Base-by-base conservation (phyloP, 257 asterid species). In the Solanum neorickii region DNA sequence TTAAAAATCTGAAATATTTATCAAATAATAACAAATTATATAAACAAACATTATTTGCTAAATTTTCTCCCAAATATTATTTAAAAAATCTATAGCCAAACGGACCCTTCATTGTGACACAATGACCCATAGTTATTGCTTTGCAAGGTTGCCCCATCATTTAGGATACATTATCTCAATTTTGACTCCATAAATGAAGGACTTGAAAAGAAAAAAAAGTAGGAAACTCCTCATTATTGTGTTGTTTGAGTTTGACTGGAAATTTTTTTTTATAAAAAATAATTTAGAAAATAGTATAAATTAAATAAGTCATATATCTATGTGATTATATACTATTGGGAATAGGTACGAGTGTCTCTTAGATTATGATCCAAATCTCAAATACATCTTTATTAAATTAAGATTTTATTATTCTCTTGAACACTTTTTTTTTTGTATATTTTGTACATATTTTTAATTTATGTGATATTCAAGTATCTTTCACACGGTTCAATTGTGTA, bases 321-420 rank as follows among this genome's bases (percentile, higher is more conserved):
- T 9, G 69, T 62, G 12, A 25, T 9, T 62, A 23, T 23, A 0
- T 23, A 18, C 7, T 18, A 20, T 20, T 1, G 7, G 2, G 39
- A 37, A 37, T 3, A 37, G 1, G 7, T 37, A 37, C 0, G 1
- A 37, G 39, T 37, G 6, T 37, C 6, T 37, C 1, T 1, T 37
- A 37, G 39, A 37, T 1, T 37, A 6, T 37, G 1, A 37, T 37
- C 0, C 2, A 37, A 37, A 1, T 37, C 0, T 37, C 0, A 37
- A 1, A 37, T 0, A 6, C 39, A 37, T 6, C 0, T 1, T 5
- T 6, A 6, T 5, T 37, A 37, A 37, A 37, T 0, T 37, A 37
- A 37, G 39, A 1, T 37, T 6, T 37, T 37, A 37, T 37, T 37
- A 37, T 37, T 0, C 7, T 37, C 39, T 37, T 37, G 7, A 37